These are phyloP conservation scores for Trichomonas gallinae DNA, from an alignment of 208 protist genomes.

Conservation along the genomic window DNA sequence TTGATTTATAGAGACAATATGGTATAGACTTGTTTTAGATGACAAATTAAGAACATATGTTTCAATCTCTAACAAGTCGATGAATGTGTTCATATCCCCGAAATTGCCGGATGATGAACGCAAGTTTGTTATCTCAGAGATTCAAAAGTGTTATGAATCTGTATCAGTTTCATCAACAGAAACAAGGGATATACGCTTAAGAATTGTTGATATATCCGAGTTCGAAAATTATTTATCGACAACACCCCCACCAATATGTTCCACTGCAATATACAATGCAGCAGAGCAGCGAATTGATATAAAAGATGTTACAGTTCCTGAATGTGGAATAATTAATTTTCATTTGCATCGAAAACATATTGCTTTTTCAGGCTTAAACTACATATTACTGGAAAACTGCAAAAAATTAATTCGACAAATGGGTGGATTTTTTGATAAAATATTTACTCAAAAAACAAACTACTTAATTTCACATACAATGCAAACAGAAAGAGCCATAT, in stretches of 20 bases:
- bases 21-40: no score
- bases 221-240: neutral
- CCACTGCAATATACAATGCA: neutral
- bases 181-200: neutral
- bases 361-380: neutral
- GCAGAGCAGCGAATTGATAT: neutral
- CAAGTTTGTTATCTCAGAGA: neutral
- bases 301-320: neutral
- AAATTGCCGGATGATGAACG: neutral
- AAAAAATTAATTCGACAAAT: neutral
- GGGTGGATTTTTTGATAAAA: neutral
- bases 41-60: no score
- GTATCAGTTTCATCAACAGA: neutral
- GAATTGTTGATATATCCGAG: neutral
- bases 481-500: neutral
- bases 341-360: neutral
- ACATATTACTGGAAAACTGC: neutral
- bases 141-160: neutral
- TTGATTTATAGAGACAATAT: no score
- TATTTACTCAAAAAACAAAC: neutral
- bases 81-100: neutral
- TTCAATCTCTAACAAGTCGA: neutral
- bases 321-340: neutral
- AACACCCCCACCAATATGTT: neutral
- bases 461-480: neutral